phyloP scores from a whole-genome alignment of 2,329 filamentous ascomycete genomes.

The Hypomyces perniciosus region DNA sequence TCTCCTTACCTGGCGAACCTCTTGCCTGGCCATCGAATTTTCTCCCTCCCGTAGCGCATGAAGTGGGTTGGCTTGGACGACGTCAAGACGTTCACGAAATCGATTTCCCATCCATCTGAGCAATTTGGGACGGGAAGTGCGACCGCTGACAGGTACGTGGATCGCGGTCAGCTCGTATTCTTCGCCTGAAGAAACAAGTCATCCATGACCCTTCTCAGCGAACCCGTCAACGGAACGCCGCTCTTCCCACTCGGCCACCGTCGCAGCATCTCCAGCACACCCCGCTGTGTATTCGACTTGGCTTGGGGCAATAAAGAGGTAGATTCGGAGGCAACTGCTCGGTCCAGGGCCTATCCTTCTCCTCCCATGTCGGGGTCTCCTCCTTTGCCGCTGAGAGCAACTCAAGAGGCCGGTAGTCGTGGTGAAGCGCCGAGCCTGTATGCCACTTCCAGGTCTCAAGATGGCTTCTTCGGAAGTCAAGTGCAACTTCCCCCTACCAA shows the following conservation, averaged over 20 bases:
- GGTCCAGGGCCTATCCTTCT: conserved; percentile 60
- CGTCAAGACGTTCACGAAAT: background rate
- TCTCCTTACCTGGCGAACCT: background rate
- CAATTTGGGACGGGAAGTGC: background rate
- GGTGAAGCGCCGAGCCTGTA: conserved; percentile 40
- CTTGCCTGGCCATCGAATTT: background rate
- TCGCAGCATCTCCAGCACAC: conserved; percentile 50
- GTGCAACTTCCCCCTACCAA: conserved; percentile 22
- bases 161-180: background rate
- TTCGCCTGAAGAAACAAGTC: conserved; percentile 3
- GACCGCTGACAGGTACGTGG: background rate
- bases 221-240: conserved; percentile 36
- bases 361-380: conserved; percentile 70
- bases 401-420: conserved; percentile 51
- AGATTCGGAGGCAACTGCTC: conserved; percentile 46
- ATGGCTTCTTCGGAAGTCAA: conserved; percentile 43
- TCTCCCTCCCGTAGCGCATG: background rate
- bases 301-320: conserved; percentile 45
- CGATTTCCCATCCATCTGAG: background rate
- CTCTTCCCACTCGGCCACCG: conserved; percentile 49
- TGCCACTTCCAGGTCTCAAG: conserved; percentile 37
- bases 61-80: background rate
- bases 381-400: conserved; percentile 52
- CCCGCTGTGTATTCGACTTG: conserved; percentile 45
- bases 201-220: conserved; percentile 51